phyloP scores from a whole-genome alignment of 2,329 filamentous ascomycete genomes.

The Rhexocercosporidium sp. region DNA sequence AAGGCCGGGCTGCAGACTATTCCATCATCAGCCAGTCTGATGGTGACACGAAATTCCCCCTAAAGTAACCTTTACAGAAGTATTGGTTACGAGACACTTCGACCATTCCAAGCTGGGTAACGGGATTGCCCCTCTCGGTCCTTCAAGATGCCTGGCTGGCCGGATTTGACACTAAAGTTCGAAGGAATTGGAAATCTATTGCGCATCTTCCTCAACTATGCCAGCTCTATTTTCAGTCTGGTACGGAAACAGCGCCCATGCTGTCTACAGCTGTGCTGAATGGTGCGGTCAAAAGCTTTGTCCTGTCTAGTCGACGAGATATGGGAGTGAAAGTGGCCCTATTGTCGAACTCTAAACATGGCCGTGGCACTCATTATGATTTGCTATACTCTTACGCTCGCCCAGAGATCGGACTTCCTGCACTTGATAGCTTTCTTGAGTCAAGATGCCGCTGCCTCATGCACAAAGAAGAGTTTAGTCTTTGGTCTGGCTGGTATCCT shows the following conservation, averaged over 20 bases:
- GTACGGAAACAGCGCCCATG: not conserved
- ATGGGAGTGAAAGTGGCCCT: not conserved
- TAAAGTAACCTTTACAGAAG: not conserved
- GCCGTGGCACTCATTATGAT: not conserved
- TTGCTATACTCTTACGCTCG: not conserved
- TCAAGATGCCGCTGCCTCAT: not conserved
- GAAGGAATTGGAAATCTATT: not conserved
- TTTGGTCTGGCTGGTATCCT: not conserved
- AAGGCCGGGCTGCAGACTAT: constrained; percentile 1
- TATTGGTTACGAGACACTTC: not conserved
- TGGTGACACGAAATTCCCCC: constrained; percentile 3
- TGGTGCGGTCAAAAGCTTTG: not conserved
- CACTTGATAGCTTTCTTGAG: not conserved
- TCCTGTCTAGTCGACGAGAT: not conserved
- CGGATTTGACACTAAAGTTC: not conserved
- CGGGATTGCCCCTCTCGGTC: not conserved
- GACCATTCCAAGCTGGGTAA: not conserved
- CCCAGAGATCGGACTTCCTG: not conserved
- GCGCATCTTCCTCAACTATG: not conserved
- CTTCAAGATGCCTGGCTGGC: not conserved
- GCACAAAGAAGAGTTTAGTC: not conserved
- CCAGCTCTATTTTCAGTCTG: not conserved
- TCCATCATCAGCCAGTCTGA: constrained; percentile 5
- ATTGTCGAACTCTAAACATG: not conserved
- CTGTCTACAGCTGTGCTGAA: not conserved